A percentile compares a stretch with the other conserved stretches of the same genome.
Conservation (phyloP, 345 rosid species). For the Brassica cretica region DNA sequence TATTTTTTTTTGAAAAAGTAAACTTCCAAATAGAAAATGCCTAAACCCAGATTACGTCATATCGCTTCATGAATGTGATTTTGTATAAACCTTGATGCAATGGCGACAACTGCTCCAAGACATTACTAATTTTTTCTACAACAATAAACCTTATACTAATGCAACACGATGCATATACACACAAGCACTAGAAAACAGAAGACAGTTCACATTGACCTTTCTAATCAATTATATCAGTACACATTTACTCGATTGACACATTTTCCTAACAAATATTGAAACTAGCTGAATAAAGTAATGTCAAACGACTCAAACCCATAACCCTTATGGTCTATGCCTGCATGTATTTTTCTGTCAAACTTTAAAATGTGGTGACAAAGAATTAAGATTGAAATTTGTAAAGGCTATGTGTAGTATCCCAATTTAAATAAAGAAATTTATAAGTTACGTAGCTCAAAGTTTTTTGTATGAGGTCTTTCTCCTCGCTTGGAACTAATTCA, state of each 20-base stretch:
- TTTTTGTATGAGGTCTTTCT: not conserved
- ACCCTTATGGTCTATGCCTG: not conserved
- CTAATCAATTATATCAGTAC: not conserved
- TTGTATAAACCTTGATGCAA: slow-evolving; percentile 38
- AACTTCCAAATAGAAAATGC: slow-evolving; percentile 34
- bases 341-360: not conserved
- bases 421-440: not conserved
- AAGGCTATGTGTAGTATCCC: slow-evolving; percentile 14
- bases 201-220: slow-evolving; percentile 32
- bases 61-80: slow-evolving; percentile 27
- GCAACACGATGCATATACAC: slow-evolving; percentile 20
- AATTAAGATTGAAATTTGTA: not conserved
- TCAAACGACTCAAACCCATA: not conserved
- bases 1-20: not conserved
- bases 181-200: slow-evolving; percentile 33
- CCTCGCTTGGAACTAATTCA: not conserved
- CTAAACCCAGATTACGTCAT: slow-evolving; percentile 25
- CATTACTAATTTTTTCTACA: slow-evolving; percentile 34
- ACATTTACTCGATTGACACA: slow-evolving; percentile 26
- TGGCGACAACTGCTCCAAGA: slow-evolving; percentile 38
- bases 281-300: slow-evolving; percentile 24
- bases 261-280: slow-evolving; percentile 23
- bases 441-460: slow-evolving; percentile 4
- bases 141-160: slow-evolving; percentile 21
- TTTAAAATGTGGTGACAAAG: not conserved